A percentile compares a stretch with the other conserved stretches of the same genome.
These are phyloP conservation scores for Turritis glabra DNA, from an alignment of 345 rosid species.

Conservation along the genomic window DNA sequence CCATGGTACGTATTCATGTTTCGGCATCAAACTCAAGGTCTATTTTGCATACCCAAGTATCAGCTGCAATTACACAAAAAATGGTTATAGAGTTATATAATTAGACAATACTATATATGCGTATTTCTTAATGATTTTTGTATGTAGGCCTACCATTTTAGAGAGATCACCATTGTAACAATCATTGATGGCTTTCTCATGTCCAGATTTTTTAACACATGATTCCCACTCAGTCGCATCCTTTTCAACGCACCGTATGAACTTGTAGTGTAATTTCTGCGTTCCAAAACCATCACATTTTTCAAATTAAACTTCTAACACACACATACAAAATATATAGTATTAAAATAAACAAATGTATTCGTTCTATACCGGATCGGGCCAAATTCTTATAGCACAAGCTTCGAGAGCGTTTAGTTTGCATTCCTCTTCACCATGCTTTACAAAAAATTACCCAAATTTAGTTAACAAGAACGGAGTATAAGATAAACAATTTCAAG, in stretches of 20 bases:
- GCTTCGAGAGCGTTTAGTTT: slow-evolving; percentile 63
- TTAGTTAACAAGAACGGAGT: neutral
- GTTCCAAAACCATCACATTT: neutral
- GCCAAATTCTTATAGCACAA: slow-evolving; percentile 56
- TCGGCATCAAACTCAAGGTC: slow-evolving; percentile 27
- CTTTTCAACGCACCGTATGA: slow-evolving; percentile 41
- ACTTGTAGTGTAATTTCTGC: slow-evolving; percentile 51
- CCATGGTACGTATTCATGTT: slow-evolving; percentile 34
- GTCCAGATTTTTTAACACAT: slow-evolving; percentile 1
- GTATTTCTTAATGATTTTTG: neutral
- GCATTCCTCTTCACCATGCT: slow-evolving; percentile 83
- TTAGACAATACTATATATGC: too few species aligned
- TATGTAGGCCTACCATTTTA: neutral
- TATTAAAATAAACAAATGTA: neutral
- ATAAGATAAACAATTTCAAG: neutral
- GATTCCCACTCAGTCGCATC: neutral
- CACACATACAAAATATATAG: neutral
- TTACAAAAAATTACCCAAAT: slow-evolving; percentile 1
- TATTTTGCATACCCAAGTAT: slow-evolving; percentile 28
- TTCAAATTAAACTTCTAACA: neutral
- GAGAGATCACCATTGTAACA: slow-evolving; percentile 29
- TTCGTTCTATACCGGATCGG: slow-evolving; percentile 40
- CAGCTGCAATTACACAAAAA: slow-evolving; percentile 8
- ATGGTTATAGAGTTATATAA: neutral
- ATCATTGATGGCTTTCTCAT: slow-evolving; percentile 9